Percentiles rank a stretch among this genome's conserved stretches.
Conservation (phyloP, 2,329 filamentous ascomycete species). For the Trichoderma brevicompactum region DNA sequence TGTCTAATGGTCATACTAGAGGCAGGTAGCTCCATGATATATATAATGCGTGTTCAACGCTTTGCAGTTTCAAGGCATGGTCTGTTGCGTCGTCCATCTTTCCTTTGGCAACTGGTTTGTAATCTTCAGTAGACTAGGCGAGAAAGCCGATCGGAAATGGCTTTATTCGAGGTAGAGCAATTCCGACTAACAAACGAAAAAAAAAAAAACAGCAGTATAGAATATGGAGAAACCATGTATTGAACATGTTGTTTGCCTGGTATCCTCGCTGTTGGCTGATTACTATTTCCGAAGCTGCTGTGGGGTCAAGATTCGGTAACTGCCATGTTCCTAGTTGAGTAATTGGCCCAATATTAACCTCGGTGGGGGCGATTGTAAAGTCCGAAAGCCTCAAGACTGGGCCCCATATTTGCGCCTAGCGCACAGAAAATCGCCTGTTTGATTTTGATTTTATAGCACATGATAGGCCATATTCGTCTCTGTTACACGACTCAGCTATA, state of each 20-base stretch:
- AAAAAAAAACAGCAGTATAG: background rate
- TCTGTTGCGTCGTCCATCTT: too few species aligned
- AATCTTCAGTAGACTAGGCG: too few species aligned
- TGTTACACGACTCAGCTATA: too few species aligned
- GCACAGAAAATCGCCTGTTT: too few species aligned
- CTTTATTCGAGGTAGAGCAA: background rate
- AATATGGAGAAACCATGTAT: background rate
- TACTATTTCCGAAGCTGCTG: conserved; percentile 9
- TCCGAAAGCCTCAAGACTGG: background rate
- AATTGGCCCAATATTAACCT: background rate
- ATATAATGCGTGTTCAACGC: background rate
- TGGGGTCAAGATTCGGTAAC: background rate
- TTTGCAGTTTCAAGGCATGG: too few species aligned
- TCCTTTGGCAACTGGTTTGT: too few species aligned
- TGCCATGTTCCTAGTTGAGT: too few species aligned
- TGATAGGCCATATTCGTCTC: too few species aligned
- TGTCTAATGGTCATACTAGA: background rate
- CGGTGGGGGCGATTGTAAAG: conserved; percentile 7
- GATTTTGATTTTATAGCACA: too few species aligned
- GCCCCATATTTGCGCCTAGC: too few species aligned
- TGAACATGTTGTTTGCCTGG: too few species aligned
- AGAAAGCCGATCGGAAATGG: background rate
- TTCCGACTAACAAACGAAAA: background rate
- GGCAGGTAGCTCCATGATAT: background rate
- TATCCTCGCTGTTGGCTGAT: background rate